Evolutionary conservation across 768 basidiomycete species (phyloP).

Genomic region (Kwoniella botswanensis): DNA sequence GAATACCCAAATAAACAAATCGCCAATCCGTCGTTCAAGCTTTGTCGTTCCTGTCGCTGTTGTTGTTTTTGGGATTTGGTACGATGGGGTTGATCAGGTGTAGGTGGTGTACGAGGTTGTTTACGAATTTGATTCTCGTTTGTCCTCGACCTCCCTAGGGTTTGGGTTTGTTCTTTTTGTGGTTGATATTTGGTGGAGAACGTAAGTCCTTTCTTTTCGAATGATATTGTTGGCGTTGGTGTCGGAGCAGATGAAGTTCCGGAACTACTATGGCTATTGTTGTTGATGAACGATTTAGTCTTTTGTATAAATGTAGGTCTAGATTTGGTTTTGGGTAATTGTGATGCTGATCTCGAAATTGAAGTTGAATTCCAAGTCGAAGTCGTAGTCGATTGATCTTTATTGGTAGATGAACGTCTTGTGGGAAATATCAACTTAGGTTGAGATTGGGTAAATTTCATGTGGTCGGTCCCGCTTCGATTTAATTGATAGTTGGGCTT

Average conservation of each 20-base stretch:
- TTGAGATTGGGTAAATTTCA: conserved; percentile 4
- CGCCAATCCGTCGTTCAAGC: conserved; percentile 33
- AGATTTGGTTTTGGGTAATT: background rate
- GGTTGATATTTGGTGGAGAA: background rate
- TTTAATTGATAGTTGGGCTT: background rate
- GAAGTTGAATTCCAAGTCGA: background rate
- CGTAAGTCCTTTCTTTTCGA: background rate
- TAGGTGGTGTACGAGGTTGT: background rate
- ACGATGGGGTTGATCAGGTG: background rate
- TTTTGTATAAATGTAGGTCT: background rate
- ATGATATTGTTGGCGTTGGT: background rate
- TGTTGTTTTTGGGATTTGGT: background rate
- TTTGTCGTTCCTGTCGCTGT: background rate
- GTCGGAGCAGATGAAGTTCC: background rate
- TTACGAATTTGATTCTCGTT: conserved; percentile 2
- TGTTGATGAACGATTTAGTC: background rate
- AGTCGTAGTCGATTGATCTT: background rate
- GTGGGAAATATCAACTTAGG: conserved; percentile 14
- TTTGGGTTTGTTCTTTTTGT: background rate
- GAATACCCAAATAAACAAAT: conserved; percentile 47
- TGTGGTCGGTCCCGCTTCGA: conserved; percentile 1
- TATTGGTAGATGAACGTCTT: background rate
- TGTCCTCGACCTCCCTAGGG: background rate
- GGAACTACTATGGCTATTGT: background rate
- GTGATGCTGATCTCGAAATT: background rate